Evolutionary conservation across 2,329 filamentous ascomycete genomes (phyloP).

Genomic region (Proliferodiscus dingleyae): DNA sequence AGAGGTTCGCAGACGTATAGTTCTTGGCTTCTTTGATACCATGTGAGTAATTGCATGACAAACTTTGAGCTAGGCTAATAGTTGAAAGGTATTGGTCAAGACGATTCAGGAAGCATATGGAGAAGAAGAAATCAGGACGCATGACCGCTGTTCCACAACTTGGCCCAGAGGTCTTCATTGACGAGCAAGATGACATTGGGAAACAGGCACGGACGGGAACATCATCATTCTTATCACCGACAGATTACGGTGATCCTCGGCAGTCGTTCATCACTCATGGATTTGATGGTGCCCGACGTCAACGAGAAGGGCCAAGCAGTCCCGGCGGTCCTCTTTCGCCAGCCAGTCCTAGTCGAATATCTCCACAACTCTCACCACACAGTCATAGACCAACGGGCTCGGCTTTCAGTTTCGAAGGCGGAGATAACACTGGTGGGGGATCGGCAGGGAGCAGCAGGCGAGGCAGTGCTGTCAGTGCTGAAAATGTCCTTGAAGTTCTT

Average conservation of each 20-base stretch:
- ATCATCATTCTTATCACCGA: slow-evolving; percentile 23
- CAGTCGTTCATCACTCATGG: slow-evolving; percentile 29
- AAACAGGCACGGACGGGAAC: slow-evolving; percentile 17
- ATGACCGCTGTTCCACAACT: slow-evolving; percentile 76
- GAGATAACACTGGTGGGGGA: slow-evolving; percentile 18
- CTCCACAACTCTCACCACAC: slow-evolving; percentile 31
- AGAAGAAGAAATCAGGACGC: slow-evolving; percentile 66
- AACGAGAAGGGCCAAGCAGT: slow-evolving; percentile 17
- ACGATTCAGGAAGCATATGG: slow-evolving; percentile 70
- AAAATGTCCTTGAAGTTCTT: slow-evolving; percentile 77
- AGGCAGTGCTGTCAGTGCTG: slow-evolving; percentile 66
- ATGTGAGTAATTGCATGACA: slow-evolving; percentile 46
- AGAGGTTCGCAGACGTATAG: slow-evolving; percentile 82
- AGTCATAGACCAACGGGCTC: slow-evolving; percentile 34
- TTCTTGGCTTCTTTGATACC: slow-evolving; percentile 94
- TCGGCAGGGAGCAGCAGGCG: slow-evolving; percentile 50
- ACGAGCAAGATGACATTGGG: slow-evolving; percentile 56
- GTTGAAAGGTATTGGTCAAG: slow-evolving; percentile 68
- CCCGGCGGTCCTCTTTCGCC: slow-evolving; percentile 16
- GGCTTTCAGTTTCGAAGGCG: slow-evolving; percentile 28
- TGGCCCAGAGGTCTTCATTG: slow-evolving; percentile 83
- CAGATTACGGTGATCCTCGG: slow-evolving; percentile 20
- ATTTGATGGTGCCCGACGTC: slow-evolving; percentile 23
- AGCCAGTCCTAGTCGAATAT: slow-evolving; percentile 13
- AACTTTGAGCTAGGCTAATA: slow-evolving; percentile 25